These are phyloP conservation scores for Amauroascus verrucosus DNA, from an alignment of 2,329 filamentous ascomycete species.

Conservation along the genomic window DNA sequence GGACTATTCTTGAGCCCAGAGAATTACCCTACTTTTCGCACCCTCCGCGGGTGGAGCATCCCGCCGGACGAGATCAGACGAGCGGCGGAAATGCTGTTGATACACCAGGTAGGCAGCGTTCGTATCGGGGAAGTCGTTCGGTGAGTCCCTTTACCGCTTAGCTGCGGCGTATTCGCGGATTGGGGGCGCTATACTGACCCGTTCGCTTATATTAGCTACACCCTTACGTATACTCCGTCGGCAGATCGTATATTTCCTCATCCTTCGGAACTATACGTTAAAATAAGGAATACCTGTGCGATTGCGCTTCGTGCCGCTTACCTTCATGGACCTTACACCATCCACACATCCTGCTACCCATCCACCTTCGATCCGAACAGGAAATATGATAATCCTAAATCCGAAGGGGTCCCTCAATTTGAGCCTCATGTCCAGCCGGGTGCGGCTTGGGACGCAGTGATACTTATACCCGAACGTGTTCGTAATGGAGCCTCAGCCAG, in stretches of 20 bases:
- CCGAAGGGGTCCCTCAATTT: constrained; percentile 74
- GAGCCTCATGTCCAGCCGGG: constrained; percentile 96
- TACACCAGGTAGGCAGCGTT: constrained; percentile 83
- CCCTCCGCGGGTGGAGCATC: constrained; percentile 29
- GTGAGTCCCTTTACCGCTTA: constrained; percentile 39
- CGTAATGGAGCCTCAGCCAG: constrained; percentile 46
- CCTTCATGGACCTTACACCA: constrained; percentile 87
- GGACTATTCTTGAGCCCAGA: constrained; percentile 18
- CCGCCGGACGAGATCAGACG: constrained; percentile 18
- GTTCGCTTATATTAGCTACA: constrained; percentile 44
- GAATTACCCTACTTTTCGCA: constrained; percentile 23
- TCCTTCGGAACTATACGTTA: constrained; percentile 68
- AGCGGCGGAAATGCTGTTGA: constrained; percentile 60
- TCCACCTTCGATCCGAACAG: constrained; percentile 71
- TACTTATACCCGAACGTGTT: constrained; percentile 63
- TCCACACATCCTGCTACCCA: constrained; percentile 79
- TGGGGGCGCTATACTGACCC: neutral
- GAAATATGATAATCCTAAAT: constrained; percentile 59
- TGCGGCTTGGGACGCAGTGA: constrained; percentile 68
- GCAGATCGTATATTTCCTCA: constrained; percentile 82
- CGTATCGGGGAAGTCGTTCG: constrained; percentile 91
- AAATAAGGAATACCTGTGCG: constrained; percentile 82
- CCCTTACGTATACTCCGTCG: constrained; percentile 81
- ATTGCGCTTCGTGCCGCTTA: constrained; percentile 89
- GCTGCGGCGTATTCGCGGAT: neutral